Evolutionary conservation across 805 yeast genomes (phyloP), one percentile per base, ranked within the genome.

Genomic region (Hanseniaspora lindneri): DNA sequence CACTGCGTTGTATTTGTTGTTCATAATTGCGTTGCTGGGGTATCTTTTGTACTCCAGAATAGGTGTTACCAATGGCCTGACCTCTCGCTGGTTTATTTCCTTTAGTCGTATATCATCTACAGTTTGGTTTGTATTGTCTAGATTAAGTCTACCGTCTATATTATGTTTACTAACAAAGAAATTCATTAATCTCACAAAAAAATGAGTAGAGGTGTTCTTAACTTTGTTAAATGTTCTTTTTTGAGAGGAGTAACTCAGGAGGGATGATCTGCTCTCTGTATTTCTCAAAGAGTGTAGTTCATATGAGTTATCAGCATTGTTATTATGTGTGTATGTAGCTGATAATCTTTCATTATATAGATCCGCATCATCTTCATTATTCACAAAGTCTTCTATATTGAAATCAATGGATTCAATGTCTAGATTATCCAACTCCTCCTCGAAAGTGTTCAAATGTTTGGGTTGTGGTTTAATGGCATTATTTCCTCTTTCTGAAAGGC

Each of bases 1-100:
- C 32, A 86, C 61, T 2, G 92, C 84, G 56, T 84, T 84, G 66
- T 92, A 92, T 65, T 88, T 89, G 20, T 98, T 97, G 64, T 92
- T 92, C 41, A 95, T 83, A 13, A 92, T 75, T 6, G 92, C 84
- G 62, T 92, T 92, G 11, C 85, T 66, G 1, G 92, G 68, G 49
- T 66, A 68, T 41, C 56, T 61, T 41, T 61, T 59, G 41, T 57
- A 59, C 40, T 61, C 66, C 40, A 61, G 60, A 16, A 61, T 51
- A 5, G 64, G 65, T 2, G 73, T 68, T 28, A 69, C 64, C 20
- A 66, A 66, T 3, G 73, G 73, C 53, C 67, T 67, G 2, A 71
- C 64, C 39, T 66, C 67, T 55, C 74, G 62, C 52, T 69, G 72
- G 1, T 55, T 35, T 7, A 44, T 39, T 4, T 41, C 51, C 25